Conservation (phyloP, 1,284 basidiomycete species). For the Afroboletus lepidellus region DNA sequence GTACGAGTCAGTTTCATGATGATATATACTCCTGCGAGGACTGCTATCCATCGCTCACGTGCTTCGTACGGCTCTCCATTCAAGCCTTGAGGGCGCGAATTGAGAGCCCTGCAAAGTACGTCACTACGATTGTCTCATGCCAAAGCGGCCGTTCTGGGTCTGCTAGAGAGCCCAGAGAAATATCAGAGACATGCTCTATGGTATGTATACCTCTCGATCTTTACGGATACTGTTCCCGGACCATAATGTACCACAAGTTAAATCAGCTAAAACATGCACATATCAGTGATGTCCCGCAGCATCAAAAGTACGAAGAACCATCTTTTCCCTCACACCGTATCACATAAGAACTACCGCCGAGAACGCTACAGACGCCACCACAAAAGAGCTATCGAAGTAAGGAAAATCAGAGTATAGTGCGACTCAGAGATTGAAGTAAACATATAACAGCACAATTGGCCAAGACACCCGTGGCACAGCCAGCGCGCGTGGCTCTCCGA, state of each 20-base stretch:
- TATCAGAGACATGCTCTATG: slow-evolving; percentile 1
- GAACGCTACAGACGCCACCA: background rate
- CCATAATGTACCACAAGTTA: no score
- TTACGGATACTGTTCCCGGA: slow-evolving; percentile 8
- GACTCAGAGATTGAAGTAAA: slow-evolving; percentile 14
- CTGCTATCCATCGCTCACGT: no score
- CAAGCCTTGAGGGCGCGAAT: no score
- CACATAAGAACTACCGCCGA: background rate
- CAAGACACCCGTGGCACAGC: slow-evolving; percentile 25
- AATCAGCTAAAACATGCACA: no score
- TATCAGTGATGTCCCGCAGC: no score
- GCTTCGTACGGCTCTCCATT: slow-evolving; percentile 10
- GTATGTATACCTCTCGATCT: background rate
- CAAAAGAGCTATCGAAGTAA: slow-evolving; percentile 9
- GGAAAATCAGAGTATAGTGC: slow-evolving; percentile 11
- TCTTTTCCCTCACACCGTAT: background rate
- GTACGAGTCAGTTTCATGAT: background rate
- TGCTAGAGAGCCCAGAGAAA: slow-evolving; percentile 8
- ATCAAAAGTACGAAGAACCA: no score
- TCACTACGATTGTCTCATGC: background rate
- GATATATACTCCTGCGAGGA: background rate
- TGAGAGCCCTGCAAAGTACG: no score
- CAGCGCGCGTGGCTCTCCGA: slow-evolving; percentile 21
- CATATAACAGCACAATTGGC: slow-evolving; percentile 22
- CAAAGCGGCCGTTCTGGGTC: background rate